These are phyloP conservation scores for Neopestalotiopsis clavispora DNA, from an alignment of 2,329 filamentous ascomycete species.

Conservation along the genomic window DNA sequence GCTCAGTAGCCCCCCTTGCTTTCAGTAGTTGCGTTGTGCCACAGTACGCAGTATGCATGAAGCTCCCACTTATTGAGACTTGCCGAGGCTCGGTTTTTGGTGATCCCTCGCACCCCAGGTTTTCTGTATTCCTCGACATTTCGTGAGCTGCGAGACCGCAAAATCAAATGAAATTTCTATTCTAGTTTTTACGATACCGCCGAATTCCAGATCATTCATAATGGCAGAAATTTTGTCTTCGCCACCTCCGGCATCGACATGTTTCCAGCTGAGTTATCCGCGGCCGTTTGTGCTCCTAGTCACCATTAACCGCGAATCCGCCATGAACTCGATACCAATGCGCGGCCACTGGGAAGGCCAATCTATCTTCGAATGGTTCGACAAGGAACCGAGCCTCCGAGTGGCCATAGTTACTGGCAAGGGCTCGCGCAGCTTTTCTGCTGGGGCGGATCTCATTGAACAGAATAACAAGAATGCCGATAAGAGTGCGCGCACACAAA, in stretches of 20 bases:
- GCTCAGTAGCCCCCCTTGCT: background rate
- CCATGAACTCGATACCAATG: conserved; percentile 51
- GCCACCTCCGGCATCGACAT: background rate
- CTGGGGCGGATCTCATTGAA: conserved; percentile 60
- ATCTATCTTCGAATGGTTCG: conserved; percentile 57
- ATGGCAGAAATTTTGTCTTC: background rate
- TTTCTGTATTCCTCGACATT: background rate
- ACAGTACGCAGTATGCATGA: background rate
- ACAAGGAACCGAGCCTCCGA: conserved; percentile 51
- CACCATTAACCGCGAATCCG: conserved; percentile 54
- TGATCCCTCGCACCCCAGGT: background rate
- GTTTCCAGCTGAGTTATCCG: conserved; percentile 46
- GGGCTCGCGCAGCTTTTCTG: conserved; percentile 58
- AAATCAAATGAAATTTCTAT: no score
- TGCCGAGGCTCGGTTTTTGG: background rate
- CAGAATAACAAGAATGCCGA: conserved; percentile 30
- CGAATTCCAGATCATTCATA: no score
- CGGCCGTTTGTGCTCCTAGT: conserved; percentile 53
- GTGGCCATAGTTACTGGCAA: conserved; percentile 56
- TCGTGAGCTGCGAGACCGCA: background rate
- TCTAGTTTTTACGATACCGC: no score
- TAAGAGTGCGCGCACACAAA: conserved; percentile 26
- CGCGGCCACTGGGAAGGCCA: conserved; percentile 54
- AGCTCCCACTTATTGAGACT: background rate
- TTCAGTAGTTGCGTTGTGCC: background rate